Conservation (phyloP, 768 basidiomycete species). For the Auricularia auricula-judae region DNA sequence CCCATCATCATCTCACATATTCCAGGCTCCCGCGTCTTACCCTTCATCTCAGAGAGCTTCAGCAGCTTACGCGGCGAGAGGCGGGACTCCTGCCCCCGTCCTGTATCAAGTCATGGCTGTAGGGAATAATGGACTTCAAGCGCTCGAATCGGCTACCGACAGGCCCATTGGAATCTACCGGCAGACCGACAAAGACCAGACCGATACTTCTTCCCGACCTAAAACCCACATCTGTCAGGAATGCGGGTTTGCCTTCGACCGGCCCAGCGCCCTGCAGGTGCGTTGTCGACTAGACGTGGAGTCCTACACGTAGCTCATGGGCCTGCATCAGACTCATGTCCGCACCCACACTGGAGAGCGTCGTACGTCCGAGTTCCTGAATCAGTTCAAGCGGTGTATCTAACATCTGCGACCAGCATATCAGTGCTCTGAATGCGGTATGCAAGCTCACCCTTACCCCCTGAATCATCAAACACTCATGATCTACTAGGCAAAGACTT, state of each 20-base stretch:
- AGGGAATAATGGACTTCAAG: neutral
- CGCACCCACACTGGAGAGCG: neutral
- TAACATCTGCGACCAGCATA: neutral
- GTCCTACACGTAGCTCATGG: neutral
- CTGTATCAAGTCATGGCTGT: neutral
- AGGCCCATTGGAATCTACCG: neutral
- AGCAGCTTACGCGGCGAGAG: no score
- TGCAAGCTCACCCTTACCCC: neutral
- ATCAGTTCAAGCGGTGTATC: no score
- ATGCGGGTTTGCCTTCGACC: neutral
- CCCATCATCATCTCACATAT: no score
- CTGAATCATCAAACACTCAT: neutral
- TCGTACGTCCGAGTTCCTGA: neutral
- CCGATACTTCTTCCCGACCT: neutral
- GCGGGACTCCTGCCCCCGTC: neutral
- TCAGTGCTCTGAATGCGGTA: neutral
- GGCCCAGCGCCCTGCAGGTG: neutral
- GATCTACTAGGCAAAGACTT: neutral
- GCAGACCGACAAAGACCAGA: neutral
- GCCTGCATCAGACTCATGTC: neutral
- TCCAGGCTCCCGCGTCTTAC: no score
- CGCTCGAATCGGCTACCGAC: neutral
- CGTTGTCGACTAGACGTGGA: neutral
- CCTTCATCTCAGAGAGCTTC: no score
- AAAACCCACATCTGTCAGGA: neutral